phyloP scores from a whole-genome alignment of 78 protist genomes.

The Paratrimastix pyriformis region DNA sequence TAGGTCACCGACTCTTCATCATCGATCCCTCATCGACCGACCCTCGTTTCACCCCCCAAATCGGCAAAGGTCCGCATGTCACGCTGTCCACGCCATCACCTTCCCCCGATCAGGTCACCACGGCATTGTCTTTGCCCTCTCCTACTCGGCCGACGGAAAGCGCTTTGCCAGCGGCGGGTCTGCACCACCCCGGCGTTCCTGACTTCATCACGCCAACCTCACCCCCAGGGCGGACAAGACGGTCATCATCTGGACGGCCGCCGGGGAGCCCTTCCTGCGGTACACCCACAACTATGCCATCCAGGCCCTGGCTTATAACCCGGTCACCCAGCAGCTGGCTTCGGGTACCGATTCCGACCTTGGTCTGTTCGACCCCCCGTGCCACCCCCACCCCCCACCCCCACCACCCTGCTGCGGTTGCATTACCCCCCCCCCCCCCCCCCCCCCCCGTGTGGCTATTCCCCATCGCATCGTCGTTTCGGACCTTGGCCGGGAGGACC shows the following conservation, averaged over 20 bases:
- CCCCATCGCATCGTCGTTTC: neutral
- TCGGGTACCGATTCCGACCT: conserved; percentile 54
- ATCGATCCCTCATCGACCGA: conserved; percentile 30
- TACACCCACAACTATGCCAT: conserved; percentile 50
- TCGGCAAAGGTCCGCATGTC: neutral
- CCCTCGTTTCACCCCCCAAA: conserved; percentile 25
- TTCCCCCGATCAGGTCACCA: conserved; percentile 31
- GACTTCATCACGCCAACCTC: neutral
- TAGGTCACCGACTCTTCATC: conserved; percentile 33
- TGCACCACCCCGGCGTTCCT: neutral
- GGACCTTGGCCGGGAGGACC: neutral
- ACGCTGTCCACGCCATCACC: neutral
- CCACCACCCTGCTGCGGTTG: no score
- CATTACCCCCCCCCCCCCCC: neutral
- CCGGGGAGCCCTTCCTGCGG: conserved; percentile 43
- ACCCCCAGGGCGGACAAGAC: conserved; percentile 39
- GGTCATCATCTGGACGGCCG: conserved; percentile 59
- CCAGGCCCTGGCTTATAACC: conserved; percentile 55
- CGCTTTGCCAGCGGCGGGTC: conserved; percentile 57
- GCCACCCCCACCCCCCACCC: no score
- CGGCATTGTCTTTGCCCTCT: conserved; percentile 46
- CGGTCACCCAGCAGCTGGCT: conserved; percentile 49
- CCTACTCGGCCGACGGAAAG: conserved; percentile 54
- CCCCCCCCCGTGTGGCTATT: neutral
- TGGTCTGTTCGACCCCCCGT: conserved; percentile 35